Evolutionary conservation across 2,329 filamentous ascomycete species (phyloP).

Genomic region (Aureobasidium subglaciale): DNA sequence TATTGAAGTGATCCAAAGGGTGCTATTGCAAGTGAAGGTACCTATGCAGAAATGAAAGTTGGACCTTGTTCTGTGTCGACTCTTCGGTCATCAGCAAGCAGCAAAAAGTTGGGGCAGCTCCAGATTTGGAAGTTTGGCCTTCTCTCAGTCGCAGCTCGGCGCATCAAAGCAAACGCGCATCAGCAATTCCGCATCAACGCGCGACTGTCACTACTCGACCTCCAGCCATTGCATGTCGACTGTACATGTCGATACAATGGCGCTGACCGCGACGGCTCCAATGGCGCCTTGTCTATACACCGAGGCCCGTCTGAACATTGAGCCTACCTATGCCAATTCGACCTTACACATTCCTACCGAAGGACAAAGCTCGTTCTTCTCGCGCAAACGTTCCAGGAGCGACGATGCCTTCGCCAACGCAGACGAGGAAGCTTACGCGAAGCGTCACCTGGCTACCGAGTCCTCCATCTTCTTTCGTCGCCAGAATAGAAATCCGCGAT

Average conservation of each 20-base stretch:
- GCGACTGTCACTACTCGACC: background rate
- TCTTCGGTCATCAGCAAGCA: background rate
- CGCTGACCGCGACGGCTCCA: constrained; percentile 51
- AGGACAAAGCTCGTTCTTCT: constrained; percentile 32
- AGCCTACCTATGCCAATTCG: constrained; percentile 61
- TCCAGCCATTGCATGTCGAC: background rate
- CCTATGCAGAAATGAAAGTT: background rate
- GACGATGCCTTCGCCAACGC: constrained; percentile 39
- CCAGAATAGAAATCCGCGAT: constrained; percentile 67
- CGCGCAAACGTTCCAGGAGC: constrained; percentile 25
- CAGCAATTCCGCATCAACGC: background rate
- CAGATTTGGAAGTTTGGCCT: background rate
- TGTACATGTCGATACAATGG: constrained; percentile 9
- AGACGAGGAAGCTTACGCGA: constrained; percentile 67
- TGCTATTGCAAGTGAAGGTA: background rate
- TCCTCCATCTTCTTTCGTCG: constrained; percentile 80
- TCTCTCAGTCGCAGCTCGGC: constrained; percentile 4
- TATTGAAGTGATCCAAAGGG: background rate
- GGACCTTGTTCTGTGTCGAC: background rate
- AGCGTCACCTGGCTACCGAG: constrained; percentile 65
- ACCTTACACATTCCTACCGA: constrained; percentile 57
- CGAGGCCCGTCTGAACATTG: constrained; percentile 78
- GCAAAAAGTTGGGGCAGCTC: constrained; percentile 6
- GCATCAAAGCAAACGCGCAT: constrained; percentile 4
- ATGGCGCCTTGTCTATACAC: constrained; percentile 67